Evolutionary conservation across 176 grass and related monocot genomes (phyloP), one percentile per base, ranked within the genome.

Genomic region (Cenchrus fungigraminus): DNA sequence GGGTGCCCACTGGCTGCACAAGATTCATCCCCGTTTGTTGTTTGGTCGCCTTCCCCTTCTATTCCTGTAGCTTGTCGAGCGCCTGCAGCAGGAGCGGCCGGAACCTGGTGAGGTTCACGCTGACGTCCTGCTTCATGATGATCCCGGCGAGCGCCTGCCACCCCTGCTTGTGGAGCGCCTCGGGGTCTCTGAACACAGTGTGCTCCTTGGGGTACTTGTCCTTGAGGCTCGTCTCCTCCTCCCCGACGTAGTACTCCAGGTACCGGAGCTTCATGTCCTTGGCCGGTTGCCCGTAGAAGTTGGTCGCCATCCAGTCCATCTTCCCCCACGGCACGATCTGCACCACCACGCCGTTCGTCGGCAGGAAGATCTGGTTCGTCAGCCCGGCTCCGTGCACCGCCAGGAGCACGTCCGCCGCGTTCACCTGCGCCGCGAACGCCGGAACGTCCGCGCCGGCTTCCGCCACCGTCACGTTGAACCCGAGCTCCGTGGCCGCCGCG

Each of bases 71-170:
- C 73, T 77, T 84, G 79, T 95, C 86, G n/a, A 95, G 85, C 22
- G 88, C 88, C 59, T 92, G 61, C 53, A 90, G 74, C 22, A 95
- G 79, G 65, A 64, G 9, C 0, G 90, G 85, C 65, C 71, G 87
- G 81, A 95, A 95, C 70, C 51, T 88, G 53, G 76, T 86, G 50
- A 90, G 17, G 69, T 92, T 84, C 28, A 92, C 74, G 68, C 60
- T 71, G 57, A 97, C 92, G 80, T 97, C 90, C 87, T 97, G 94
- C 78, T 93, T 94, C 94, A 97, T 92, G 83, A 97, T 68, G 47
- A 78, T 92, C 4, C 64, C 56, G 17, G 82, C 78, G n/a, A 97
- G 88, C 9, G 77, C 16, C 67, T 80, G 50, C 87, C 92, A 90
- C 2, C 94, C 92, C 62, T 85, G 83, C 46, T 16, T 50, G 63